Base-by-base conservation (phyloP, 148 eudicot species). In the Persicaria tinctoria region DNA sequence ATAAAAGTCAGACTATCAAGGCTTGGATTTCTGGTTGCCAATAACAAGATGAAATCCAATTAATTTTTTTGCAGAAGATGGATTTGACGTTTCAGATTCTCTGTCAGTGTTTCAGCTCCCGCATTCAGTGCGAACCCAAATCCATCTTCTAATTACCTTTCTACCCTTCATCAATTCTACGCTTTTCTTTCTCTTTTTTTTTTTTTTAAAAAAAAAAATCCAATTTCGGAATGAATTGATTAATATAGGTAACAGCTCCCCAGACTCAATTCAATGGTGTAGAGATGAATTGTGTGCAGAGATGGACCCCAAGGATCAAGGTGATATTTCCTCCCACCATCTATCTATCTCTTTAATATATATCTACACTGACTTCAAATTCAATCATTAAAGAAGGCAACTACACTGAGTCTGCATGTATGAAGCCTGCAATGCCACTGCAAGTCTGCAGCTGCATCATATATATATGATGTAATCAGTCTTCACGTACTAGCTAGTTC, bases 31-130 rank as follows among this genome's bases (percentile, higher is more conserved):
- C 13, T 60, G 66, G 66, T 60, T 60, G 41, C 66, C 14, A 8
- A 18, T 5, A n/a, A 41, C 18, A 32, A 66, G 70, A 66, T 66
- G 70, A 66, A 41, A 13, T 23, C 27, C 9, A 9, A 60, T 55
- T 51, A 57, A 57, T 18, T 57, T 11, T 63, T 12, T 8, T 41
- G 44, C 70, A 44, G 70, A 3, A 46, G 3, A 38, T 4, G 18
- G 18, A 66, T 12, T 66, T 66, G 70, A 66, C 70, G 70, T 14
- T 66, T 66, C 70, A 66, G 70, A 66, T 66, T 66, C 70, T 44
- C 8, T 66, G 70, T 66, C 70, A 66, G 70, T 66, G 70, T 64
- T n/a, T 64, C 70, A 64, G 70, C 41, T 63, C 69, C 10, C 69
- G 12, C 4, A 10, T 38, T 14, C 64, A 18, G 8, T 27, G 53